Evolutionary conservation across 371 early-diverging fungal species (phyloP).

Genomic region (Mucor mucedo): DNA sequence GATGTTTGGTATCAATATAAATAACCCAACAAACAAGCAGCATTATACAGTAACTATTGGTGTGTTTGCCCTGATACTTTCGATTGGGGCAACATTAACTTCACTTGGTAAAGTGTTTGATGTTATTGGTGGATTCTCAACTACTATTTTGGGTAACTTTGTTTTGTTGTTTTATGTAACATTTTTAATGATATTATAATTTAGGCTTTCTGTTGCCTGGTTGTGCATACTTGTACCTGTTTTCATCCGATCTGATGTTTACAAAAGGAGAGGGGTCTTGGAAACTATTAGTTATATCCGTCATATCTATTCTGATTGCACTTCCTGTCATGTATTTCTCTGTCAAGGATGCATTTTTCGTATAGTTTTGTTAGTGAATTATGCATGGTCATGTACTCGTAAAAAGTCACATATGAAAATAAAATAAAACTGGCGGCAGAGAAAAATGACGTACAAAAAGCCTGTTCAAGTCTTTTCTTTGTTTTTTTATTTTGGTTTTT

Average conservation of each 20-base stretch:
- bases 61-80: constrained; percentile 43
- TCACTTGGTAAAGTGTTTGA: constrained; percentile 58
- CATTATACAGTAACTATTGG: constrained; percentile 45
- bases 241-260: constrained; percentile 39
- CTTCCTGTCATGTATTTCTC: constrained; percentile 43
- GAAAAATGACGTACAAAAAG: constrained; percentile 1
- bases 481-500: no score
- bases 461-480: not conserved
- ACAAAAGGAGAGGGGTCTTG: constrained; percentile 21
- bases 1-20: constrained; percentile 40
- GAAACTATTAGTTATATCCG: constrained; percentile 23
- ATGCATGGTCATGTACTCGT: no score
- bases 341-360: constrained; percentile 25
- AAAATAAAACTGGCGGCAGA: not conserved
- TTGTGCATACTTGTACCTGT: constrained; percentile 38
- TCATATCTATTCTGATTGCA: constrained; percentile 26
- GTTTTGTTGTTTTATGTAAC: constrained; percentile 5
- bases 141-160: constrained; percentile 44
- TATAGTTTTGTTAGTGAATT: constrained; percentile 1
- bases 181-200: not conserved
- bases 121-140: constrained; percentile 61
- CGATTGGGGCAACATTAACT: constrained; percentile 48
- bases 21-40: constrained; percentile 41
- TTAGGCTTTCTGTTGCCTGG: constrained; percentile 47
- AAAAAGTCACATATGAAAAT: not conserved